Evolutionary conservation across 1,284 basidiomycete species (phyloP).

Genomic region (Austroboletus olivaceoglutinosus): DNA sequence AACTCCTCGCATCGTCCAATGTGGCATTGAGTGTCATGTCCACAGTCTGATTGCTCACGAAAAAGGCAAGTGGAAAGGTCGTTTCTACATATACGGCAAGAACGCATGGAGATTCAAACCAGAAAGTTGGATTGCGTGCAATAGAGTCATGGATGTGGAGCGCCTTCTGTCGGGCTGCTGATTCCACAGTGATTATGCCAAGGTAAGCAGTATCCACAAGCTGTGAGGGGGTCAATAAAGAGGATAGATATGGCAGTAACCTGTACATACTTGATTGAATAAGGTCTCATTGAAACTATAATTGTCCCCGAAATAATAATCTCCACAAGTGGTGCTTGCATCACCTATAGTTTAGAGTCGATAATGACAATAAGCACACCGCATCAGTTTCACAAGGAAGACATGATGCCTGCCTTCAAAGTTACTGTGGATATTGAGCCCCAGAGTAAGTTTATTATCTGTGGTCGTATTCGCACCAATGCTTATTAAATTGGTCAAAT

Average conservation of each 20-base stretch:
- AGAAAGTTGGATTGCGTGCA: constrained; percentile 27
- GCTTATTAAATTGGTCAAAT: constrained; percentile 29
- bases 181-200: constrained; percentile 20
- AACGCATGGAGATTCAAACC: constrained; percentile 20
- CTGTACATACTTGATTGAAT: constrained; percentile 17
- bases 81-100: constrained; percentile 21
- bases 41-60: constrained; percentile 25
- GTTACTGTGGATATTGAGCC: constrained; percentile 25
- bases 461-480: constrained; percentile 28
- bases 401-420: constrained; percentile 18
- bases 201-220: constrained; percentile 12
- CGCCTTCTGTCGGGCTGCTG: constrained; percentile 14
- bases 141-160: constrained; percentile 25
- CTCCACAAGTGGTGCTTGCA: constrained; percentile 26
- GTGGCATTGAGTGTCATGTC: constrained; percentile 13
- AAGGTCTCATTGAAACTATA: constrained; percentile 29
- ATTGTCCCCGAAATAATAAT: constrained; percentile 31
- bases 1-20: constrained; percentile 16
- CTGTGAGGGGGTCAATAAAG: constrained; percentile 7
- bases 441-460: constrained; percentile 9
- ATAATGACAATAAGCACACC: neutral
- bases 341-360: constrained; percentile 14
- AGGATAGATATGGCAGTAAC: rapidly evolving
- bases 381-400: neutral
- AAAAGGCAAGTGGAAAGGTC: constrained; percentile 28